Base-by-base conservation (phyloP, 1,284 basidiomycete species). In the Cutaneotrichosporon sp. region DNA sequence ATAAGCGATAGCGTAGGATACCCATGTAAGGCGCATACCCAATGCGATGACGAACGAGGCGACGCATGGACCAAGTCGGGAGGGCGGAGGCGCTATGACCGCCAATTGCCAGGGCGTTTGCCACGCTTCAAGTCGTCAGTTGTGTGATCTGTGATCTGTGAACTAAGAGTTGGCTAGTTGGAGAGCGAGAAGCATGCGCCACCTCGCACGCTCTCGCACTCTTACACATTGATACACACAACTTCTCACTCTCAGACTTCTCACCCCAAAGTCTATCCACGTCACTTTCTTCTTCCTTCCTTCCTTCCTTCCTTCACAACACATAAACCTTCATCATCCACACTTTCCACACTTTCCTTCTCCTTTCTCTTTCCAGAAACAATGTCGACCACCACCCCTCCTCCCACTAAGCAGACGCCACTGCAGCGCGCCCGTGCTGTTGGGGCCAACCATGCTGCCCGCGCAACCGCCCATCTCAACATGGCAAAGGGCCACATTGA, bases 341-440 rank as follows among this genome's bases (percentile, higher is more conserved):
- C 26, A 26, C 34, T 36, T 13, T 36, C 34, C 34, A 36, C 11
- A 36, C 11, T 9, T 36, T 9, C 34, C 34, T 13, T 13, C 34
- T 13, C 18, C 18, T 46, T 18, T 5, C 9, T 46, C 42, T 18
- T n/a, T 46, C 42, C 42, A 36, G 34, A 36, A 8, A 36, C 34
- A 8, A 36, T 46, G 16, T n/a, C 42, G 3, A 46, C 18, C 16
- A 18, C 42, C 18, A 36, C 50, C 58, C 26, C 47, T 31, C 14
- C 18, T 0, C 21, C 57, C 47, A 13, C 30, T 18, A 38, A 50
- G 10, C 46, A 18, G 30, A 26, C 21, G 58, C 34, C 58, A 16
- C 11, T 50, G n/a, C 40, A 10, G 51, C 51, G 32, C 57, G 61
- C 53, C 46, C 56, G 26, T 61, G 51, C 42, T 30, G 51, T 18